Percentiles rank a stretch among this genome's conserved stretches.
phyloP scores from a whole-genome alignment of 23 red algal species.

The Agarophyton chilense region DNA sequence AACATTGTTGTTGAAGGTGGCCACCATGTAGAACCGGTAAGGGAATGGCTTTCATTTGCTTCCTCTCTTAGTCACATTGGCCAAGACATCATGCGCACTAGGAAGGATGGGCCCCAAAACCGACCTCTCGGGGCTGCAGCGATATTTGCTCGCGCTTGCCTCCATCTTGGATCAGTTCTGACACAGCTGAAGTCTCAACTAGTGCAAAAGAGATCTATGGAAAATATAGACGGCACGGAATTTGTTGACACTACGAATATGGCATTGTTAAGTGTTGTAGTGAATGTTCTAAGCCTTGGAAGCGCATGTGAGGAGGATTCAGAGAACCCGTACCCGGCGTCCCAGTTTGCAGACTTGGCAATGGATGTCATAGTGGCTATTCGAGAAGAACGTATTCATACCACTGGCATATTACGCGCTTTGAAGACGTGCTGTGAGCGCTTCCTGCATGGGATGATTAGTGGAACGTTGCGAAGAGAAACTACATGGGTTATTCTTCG shows the following conservation, averaged over 20 bases:
- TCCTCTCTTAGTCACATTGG: conserved; percentile 35
- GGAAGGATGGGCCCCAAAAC: not conserved
- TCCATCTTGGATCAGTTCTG: not conserved
- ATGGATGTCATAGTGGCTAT: not conserved
- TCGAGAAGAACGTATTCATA: not conserved
- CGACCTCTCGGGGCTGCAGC: not conserved
- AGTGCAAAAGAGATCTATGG: too few relatives aligned
- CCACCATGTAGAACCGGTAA: not conserved
- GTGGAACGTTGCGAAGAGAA: not conserved
- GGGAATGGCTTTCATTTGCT: conserved; percentile 37
- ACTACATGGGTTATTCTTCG: not conserved
- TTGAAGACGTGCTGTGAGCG: conserved; percentile 15
- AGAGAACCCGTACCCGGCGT: not conserved
- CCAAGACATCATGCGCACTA: conserved; percentile 6
- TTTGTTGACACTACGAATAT: not conserved
- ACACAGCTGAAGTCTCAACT: not conserved
- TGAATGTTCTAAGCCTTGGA: not conserved
- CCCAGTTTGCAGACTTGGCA: not conserved
- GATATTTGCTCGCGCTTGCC: conserved; percentile 19
- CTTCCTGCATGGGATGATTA: not conserved
- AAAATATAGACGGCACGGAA: not conserved
- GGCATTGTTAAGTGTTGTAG: not conserved
- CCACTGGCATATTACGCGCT: not conserved
- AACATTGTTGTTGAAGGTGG: not conserved
- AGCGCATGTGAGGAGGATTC: not conserved